phyloP scores from a whole-genome alignment of 345 rosid genomes.

The Aethionema arabicum region DNA sequence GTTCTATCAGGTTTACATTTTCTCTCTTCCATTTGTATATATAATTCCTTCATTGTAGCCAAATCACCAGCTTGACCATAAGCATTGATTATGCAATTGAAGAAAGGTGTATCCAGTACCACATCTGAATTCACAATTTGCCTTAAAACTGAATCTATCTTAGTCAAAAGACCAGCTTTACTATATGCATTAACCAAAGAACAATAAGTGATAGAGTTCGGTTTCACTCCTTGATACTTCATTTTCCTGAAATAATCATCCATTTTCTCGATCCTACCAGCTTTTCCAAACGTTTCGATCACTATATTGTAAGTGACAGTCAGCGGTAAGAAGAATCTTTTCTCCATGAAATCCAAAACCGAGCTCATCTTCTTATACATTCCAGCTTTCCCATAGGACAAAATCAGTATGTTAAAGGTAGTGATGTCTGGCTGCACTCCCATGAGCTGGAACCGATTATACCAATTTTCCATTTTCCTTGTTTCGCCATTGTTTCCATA shows the following conservation, averaged over 20 bases:
- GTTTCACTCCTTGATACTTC: constrained; percentile 84
- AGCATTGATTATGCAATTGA: constrained; percentile 75
- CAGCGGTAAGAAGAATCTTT: constrained; percentile 55
- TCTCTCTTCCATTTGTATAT: constrained; percentile 61
- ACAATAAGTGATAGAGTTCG: constrained; percentile 70
- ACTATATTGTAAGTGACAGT: constrained; percentile 60
- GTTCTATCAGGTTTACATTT: constrained; percentile 62
- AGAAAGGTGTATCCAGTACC: constrained; percentile 68
- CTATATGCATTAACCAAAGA: constrained; percentile 67
- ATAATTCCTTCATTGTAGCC: constrained; percentile 64
- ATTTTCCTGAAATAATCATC: constrained; percentile 61
- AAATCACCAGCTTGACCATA: constrained; percentile 70
- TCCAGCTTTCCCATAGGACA: constrained; percentile 64
- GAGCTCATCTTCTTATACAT: constrained; percentile 63
- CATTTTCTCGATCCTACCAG: constrained; percentile 57
- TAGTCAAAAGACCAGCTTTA: constrained; percentile 53
- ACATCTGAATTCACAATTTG: constrained; percentile 83
- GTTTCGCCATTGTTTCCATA: constrained; percentile 58
- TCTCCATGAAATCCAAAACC: constrained; percentile 66
- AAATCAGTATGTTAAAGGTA: constrained; percentile 68
- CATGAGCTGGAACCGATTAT: constrained; percentile 74
- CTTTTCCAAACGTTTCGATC: constrained; percentile 72
- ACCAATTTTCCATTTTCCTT: constrained; percentile 77
- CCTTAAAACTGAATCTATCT: constrained; percentile 68
- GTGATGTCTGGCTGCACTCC: constrained; percentile 60